Evolutionary conservation across 345 rosid genomes (phyloP).

Genomic region (Camelina hispida): DNA sequence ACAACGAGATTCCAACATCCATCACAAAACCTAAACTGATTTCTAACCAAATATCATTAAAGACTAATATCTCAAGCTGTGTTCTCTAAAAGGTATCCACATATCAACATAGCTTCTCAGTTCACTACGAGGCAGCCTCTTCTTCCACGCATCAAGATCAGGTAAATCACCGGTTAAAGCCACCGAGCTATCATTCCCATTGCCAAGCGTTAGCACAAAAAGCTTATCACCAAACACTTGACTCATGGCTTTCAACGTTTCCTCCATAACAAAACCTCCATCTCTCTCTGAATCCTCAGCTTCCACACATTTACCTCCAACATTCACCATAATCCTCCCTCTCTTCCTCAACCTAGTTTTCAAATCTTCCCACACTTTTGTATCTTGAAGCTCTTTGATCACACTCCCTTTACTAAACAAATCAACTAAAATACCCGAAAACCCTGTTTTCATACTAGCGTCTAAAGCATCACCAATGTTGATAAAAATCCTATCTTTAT

Average conservation of each 20-base stretch:
- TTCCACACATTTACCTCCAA: constrained; percentile 66
- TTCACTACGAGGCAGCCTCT: constrained; percentile 46
- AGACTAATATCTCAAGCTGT: background rate
- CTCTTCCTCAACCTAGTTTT: constrained; percentile 63
- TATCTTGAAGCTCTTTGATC: constrained; percentile 88
- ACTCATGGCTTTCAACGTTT: constrained; percentile 69
- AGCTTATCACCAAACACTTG: constrained; percentile 60
- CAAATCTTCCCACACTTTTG: constrained; percentile 64
- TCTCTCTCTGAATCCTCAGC: constrained; percentile 59
- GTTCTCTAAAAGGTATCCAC: constrained; percentile 57
- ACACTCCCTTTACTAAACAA: constrained; percentile 73
- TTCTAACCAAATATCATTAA: background rate
- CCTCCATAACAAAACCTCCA: constrained; percentile 75
- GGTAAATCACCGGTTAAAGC: constrained; percentile 74
- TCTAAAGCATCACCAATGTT: constrained; percentile 69
- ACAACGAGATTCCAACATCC: constrained; percentile 6
- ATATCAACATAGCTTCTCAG: constrained; percentile 62
- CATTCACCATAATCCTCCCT: constrained; percentile 62
- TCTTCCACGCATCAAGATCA: constrained; percentile 67
- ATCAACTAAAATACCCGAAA: constrained; percentile 66
- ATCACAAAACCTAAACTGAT: constrained; percentile 24
- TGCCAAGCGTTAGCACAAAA: constrained; percentile 59
- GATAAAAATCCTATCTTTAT: constrained; percentile 63
- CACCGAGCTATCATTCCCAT: constrained; percentile 70
- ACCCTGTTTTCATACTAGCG: constrained; percentile 61